Evolutionary conservation across 2,329 filamentous ascomycete species (phyloP), one percentile per base, ranked within the genome.

Genomic region (Salinomyces thailandicus): DNA sequence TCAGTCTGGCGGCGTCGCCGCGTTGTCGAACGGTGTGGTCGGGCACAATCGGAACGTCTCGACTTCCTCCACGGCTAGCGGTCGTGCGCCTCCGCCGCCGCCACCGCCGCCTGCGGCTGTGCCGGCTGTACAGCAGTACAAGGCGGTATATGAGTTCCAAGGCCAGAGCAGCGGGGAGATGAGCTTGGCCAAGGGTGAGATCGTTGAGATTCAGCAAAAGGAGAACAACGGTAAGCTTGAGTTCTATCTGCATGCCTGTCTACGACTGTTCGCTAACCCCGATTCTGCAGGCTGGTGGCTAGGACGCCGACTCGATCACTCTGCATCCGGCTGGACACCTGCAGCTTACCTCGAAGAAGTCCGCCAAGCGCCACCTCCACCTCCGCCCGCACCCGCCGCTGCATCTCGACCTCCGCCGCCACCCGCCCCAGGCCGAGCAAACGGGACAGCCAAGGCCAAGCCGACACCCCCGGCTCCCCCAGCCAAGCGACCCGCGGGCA

Each of bases 311-410:
- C 63, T 66, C 33, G 65, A 75, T 51, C 69, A 69, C 31, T 69
- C 71, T 48, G 75, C 75, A n/a, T 85, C 91, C 61, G 91, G 86
- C 35, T 98, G 91, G 91, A 77, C 91, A 3, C 91, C 91, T 0
- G 83, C 87, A 14, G 85, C 89, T 14, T 98, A 98, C 54, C 80
- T 98, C 6, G 82, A 96, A 62, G 87, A 95, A 62, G 73, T 82
- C 56, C 72, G 71, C 15, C 51, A 58, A 32, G 60, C 60, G 16
- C 66, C 74, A 9, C 66, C 70, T 5, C 72, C 78, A 7, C 73
- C 76, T 16, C 72, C 78, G 3, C 60, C 62, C 16, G 56, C 66
- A 5, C 67, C 68, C 3, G 61, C 69, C 18, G 62, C 58, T 5
- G 58, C 58, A 18, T 55, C 63, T 15, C 48, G 54, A 19, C 60